Evolutionary conservation across 305 asterid species (phyloP).

Genomic region (Fraxinus xanthoxyloides): DNA sequence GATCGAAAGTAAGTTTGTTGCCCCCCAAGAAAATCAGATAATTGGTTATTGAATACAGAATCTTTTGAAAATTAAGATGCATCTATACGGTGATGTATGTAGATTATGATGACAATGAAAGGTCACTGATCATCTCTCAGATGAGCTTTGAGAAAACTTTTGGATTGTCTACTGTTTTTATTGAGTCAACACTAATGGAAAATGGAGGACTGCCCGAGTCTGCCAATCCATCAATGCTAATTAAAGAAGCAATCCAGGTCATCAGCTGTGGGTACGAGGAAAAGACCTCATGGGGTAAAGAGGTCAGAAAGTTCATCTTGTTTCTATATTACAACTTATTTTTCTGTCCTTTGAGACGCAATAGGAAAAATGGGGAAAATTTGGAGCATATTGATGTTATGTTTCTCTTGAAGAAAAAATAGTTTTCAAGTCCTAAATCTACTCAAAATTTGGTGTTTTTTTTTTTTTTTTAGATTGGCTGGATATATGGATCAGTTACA

Average conservation of each 20-base stretch:
- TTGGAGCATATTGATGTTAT: neutral
- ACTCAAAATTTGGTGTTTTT: constrained; percentile 5
- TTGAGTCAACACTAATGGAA: constrained; percentile 91
- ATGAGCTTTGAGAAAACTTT: constrained; percentile 95
- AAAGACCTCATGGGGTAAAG: constrained; percentile 99
- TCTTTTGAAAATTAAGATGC: constrained; percentile 5
- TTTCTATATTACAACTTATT: neutral
- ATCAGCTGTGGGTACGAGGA: constrained; percentile 96
- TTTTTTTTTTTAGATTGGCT: constrained; percentile 60
- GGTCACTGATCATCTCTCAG: constrained; percentile 88
- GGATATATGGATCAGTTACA: constrained; percentile 95
- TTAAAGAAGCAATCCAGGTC: constrained; percentile 95
- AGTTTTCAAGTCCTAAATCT: neutral
- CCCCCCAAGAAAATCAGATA: neutral
- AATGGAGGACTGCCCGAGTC: constrained; percentile 85
- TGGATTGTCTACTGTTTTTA: constrained; percentile 80
- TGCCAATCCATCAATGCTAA: constrained; percentile 71
- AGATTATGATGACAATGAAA: constrained; percentile 89
- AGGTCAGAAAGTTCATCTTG: constrained; percentile 47
- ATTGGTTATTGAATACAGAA: neutral
- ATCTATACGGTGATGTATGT: constrained; percentile 9
- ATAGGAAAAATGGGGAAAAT: neutral
- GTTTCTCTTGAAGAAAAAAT: neutral
- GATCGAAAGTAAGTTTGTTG: constrained; percentile 73
- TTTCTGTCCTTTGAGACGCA: neutral